These are phyloP conservation scores for Crithidia mellificae DNA, from an alignment of 208 protist genomes.

Conservation along the genomic window DNA sequence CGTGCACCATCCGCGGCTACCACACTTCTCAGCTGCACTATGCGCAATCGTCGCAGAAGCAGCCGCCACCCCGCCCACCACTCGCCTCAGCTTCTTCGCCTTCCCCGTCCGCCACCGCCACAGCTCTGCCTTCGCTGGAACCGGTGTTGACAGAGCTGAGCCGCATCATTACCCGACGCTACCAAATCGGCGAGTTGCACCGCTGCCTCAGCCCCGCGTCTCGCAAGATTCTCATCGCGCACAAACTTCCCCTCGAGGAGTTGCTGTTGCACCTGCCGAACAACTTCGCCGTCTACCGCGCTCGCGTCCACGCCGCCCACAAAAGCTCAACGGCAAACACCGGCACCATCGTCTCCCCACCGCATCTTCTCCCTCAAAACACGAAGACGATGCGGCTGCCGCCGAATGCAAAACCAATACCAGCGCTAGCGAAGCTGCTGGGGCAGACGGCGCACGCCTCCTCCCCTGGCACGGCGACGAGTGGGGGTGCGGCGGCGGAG, in stretches of 20 bases:
- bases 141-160: conserved; percentile 21
- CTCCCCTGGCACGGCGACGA: too few relatives aligned
- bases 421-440: conserved; percentile 24
- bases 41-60: neutral
- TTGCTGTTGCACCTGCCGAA: conserved; percentile 58
- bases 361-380: too few relatives aligned
- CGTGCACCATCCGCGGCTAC: neutral
- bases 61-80: neutral
- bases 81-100: neutral
- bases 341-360: conserved; percentile 4
- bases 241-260: conserved; percentile 58
- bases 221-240: conserved; percentile 35
- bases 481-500: neutral
- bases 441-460: too few relatives aligned
- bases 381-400: neutral
- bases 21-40: neutral
- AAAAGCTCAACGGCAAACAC: too few relatives aligned
- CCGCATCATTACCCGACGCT: conserved; percentile 22
- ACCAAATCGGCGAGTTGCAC: conserved; percentile 53
- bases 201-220: conserved; percentile 39
- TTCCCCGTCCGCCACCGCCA: neutral
- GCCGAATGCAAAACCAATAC: conserved; percentile 5
- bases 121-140: conserved; percentile 23
- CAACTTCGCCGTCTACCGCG: conserved; percentile 36
- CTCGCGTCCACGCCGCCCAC: too few relatives aligned